Percentiles rank a stretch among this genome's conserved stretches.
These are phyloP conservation scores for Chlamydomonas sphaeroides DNA, from an alignment of 139 green algal genomes.

Conservation along the genomic window DNA sequence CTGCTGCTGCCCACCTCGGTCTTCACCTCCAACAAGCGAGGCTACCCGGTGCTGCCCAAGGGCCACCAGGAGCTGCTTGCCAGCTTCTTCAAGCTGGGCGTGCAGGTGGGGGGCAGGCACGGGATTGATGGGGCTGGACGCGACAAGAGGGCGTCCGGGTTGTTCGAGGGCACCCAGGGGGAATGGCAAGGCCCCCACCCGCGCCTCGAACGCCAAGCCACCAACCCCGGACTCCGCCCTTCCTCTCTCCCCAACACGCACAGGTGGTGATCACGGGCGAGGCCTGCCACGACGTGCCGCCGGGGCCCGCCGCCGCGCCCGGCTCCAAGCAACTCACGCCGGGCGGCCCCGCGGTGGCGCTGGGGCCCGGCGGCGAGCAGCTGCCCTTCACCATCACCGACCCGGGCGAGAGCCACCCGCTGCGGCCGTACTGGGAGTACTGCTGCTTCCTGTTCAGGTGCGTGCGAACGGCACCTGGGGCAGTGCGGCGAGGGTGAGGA, in stretches of 20 bases:
- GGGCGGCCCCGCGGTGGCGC: slow-evolving; percentile 14
- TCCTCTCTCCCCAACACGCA: not conserved
- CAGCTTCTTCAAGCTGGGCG: slow-evolving; percentile 69
- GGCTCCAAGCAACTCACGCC: slow-evolving; percentile 8
- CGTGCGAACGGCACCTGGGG: no score
- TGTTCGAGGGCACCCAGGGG: not conserved
- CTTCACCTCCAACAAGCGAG: slow-evolving; percentile 89
- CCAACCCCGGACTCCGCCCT: no score
- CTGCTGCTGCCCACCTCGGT: slow-evolving; percentile 78
- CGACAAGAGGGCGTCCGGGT: not conserved
- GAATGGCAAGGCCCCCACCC: not conserved
- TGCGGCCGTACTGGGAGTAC: slow-evolving; percentile 94
- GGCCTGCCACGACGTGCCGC: slow-evolving; percentile 35
- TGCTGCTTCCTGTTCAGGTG: slow-evolving; percentile 93
- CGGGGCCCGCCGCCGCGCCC: slow-evolving; percentile 7
- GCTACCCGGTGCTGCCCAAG: slow-evolving; percentile 87
- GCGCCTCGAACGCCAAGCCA: no score
- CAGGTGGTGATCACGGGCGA: slow-evolving; percentile 64
- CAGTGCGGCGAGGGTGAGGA: no score
- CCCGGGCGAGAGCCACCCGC: slow-evolving; percentile 60
- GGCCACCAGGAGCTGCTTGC: slow-evolving; percentile 83
- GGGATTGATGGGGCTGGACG: not conserved
- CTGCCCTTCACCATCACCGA: slow-evolving; percentile 50
- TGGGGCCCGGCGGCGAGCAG: slow-evolving; percentile 3
- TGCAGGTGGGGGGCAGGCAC: slow-evolving; percentile 80